Evolutionary conservation across 1,284 basidiomycete genomes (phyloP).

Genomic region (Grifola frondosa): DNA sequence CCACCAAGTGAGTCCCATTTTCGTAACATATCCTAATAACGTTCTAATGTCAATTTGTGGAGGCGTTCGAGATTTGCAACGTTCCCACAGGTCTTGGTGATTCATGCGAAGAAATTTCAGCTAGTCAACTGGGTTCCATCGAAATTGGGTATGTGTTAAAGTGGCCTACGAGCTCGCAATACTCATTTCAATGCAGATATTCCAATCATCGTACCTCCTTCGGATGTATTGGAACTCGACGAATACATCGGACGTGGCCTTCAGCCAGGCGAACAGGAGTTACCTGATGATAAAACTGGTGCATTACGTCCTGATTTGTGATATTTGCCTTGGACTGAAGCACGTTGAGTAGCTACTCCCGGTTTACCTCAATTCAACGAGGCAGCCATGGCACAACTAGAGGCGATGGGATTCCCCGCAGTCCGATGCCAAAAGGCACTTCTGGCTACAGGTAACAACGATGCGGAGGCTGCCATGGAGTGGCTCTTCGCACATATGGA

Average conservation of each 20-base stretch:
- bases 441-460: conserved; percentile 81
- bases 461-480: conserved; percentile 86
- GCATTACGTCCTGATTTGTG: conserved; percentile 11
- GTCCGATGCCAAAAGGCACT: conserved; percentile 87
- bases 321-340: not conserved
- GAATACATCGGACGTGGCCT: conserved; percentile 73
- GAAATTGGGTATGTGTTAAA: conserved; percentile 68
- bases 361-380: conserved; percentile 67
- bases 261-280: conserved; percentile 70
- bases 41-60: too few relatives aligned
- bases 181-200: conserved; percentile 59
- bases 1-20: conserved; percentile 51
- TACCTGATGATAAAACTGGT: conserved; percentile 59
- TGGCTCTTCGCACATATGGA: conserved; percentile 98
- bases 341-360: conserved; percentile 25
- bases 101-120: conserved; percentile 95
- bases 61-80: conserved; percentile 80
- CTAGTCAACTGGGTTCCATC: conserved; percentile 96
- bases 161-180: not conserved
- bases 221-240: conserved; percentile 66
- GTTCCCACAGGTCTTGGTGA: conserved; percentile 85
- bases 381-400: conserved; percentile 71
- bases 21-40: not conserved
- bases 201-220: conserved; percentile 72
- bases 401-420: conserved; percentile 86